phyloP scores from a whole-genome alignment of 257 asterid genomes.

The Ajuga chamaepitys region DNA sequence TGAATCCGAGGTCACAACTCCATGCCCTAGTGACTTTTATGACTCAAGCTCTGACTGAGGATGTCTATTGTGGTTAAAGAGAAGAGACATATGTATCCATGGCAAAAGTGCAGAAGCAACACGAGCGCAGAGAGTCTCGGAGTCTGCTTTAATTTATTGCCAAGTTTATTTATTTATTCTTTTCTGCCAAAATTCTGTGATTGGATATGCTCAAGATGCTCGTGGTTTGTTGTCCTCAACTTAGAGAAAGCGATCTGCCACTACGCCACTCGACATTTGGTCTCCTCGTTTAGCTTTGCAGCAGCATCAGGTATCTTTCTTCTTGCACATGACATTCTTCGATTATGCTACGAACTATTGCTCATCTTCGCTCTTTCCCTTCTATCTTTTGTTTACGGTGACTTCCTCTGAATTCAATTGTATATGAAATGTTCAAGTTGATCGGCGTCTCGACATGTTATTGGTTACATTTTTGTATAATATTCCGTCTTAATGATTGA shows the following conservation, averaged over 20 bases:
- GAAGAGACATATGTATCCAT: slow-evolving; percentile 1
- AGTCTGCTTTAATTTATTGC: slow-evolving; percentile 22
- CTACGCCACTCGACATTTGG: background rate
- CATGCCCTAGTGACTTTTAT: slow-evolving; percentile 89
- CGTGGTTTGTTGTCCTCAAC: slow-evolving; percentile 9
- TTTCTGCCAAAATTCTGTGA: slow-evolving; percentile 33
- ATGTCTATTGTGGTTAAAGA: slow-evolving; percentile 1
- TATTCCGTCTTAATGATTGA: slow-evolving; percentile 17
- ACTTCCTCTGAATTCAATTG: slow-evolving; percentile 22
- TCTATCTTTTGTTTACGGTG: slow-evolving; percentile 8
- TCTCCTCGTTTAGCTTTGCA: slow-evolving; percentile 12
- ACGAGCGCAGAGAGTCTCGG: slow-evolving; percentile 17
- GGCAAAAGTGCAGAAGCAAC: slow-evolving; percentile 26
- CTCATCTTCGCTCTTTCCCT: slow-evolving; percentile 4
- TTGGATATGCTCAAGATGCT: slow-evolving; percentile 20
- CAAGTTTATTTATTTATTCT: slow-evolving; percentile 34
- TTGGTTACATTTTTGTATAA: slow-evolving; percentile 23
- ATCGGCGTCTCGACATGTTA: slow-evolving; percentile 5
- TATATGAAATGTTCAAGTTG: slow-evolving; percentile 30
- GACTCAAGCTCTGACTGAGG: slow-evolving; percentile 75
- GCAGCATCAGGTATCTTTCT: slow-evolving; percentile 10
- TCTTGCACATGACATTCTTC: slow-evolving; percentile 4
- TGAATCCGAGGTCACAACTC: slow-evolving; percentile 85
- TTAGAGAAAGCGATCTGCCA: slow-evolving; percentile 17
- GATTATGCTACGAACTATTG: slow-evolving; percentile 4